Conservation (phyloP, 2,329 filamentous ascomycete species). For the Cercospora sojina region DNA sequence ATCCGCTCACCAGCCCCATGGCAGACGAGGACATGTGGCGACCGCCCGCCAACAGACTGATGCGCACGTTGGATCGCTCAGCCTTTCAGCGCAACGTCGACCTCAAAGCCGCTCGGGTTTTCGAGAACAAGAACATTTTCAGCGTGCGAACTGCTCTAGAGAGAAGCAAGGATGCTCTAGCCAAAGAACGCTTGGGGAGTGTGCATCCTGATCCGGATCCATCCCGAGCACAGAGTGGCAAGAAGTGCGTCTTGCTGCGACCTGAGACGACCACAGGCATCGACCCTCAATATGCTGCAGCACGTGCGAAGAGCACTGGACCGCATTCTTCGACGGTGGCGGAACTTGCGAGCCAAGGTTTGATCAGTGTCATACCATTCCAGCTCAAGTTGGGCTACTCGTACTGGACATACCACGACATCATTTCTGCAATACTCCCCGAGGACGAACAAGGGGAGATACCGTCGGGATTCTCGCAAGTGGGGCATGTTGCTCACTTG, state of each 20-base stretch:
- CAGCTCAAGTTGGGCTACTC: slow-evolving; percentile 75
- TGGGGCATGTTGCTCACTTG: slow-evolving; percentile 89
- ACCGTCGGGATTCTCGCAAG: slow-evolving; percentile 80
- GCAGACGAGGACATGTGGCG: slow-evolving; percentile 60
- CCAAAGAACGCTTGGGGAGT: slow-evolving; percentile 61
- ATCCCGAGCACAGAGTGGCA: slow-evolving; percentile 48
- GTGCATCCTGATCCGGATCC: slow-evolving; percentile 64
- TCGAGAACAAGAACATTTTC: slow-evolving; percentile 72
- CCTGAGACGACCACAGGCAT: slow-evolving; percentile 42
- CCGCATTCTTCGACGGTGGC: slow-evolving; percentile 74
- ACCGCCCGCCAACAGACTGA: slow-evolving; percentile 76
- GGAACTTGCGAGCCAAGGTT: slow-evolving; percentile 66
- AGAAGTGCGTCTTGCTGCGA: slow-evolving; percentile 49
- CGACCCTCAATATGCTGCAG: slow-evolving; percentile 18
- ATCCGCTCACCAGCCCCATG: slow-evolving; percentile 17
- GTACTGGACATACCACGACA: slow-evolving; percentile 83
- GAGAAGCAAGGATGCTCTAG: slow-evolving; percentile 65
- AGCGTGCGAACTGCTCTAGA: slow-evolving; percentile 66
- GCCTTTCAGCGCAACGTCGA: slow-evolving; percentile 77
- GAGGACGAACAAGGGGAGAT: slow-evolving; percentile 77
- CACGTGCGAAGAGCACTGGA: slow-evolving; percentile 37
- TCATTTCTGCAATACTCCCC: slow-evolving; percentile 78
- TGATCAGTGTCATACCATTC: slow-evolving; percentile 72
- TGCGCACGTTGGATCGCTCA: slow-evolving; percentile 75
- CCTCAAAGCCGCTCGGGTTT: slow-evolving; percentile 74